Conservation (phyloP, 768 basidiomycete species). For the Chlorophyllum brunneum region DNA sequence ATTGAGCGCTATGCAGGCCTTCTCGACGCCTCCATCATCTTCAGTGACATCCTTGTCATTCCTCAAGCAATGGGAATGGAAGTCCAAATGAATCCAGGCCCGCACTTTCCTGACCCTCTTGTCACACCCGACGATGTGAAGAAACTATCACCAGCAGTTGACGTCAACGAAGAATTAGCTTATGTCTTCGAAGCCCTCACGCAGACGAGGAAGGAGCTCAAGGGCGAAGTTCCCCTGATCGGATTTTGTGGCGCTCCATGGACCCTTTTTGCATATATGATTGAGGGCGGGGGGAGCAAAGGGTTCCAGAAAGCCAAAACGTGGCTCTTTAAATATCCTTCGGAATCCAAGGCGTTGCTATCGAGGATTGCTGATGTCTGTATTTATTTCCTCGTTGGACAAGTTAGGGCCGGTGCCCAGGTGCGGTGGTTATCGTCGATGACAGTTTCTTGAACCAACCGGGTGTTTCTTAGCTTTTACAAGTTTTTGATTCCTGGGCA, state of each 20-base stretch:
- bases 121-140: constrained; percentile 67
- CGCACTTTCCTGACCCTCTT: constrained; percentile 85
- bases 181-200: constrained; percentile 95
- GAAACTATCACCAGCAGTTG: constrained; percentile 58
- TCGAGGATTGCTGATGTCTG: constrained; percentile 83
- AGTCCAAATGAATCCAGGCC: constrained; percentile 90
- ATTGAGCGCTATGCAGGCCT: constrained; percentile 83
- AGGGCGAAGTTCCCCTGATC: constrained; percentile 91
- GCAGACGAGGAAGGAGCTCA: constrained; percentile 70
- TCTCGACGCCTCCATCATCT: constrained; percentile 95
- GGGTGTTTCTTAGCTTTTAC: constrained; percentile 62
- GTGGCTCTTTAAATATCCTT: constrained; percentile 91
- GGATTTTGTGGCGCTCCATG: constrained; percentile 98
- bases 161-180: constrained; percentile 79
- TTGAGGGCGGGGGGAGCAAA: constrained; percentile 93
- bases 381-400: constrained; percentile 86
- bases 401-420: constrained; percentile 95
- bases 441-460: background rate
- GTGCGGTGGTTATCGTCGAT: constrained; percentile 31
- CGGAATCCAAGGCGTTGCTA: constrained; percentile 76
- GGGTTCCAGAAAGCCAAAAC: constrained; percentile 88
- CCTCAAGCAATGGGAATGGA: constrained; percentile 98
- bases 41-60: constrained; percentile 96
- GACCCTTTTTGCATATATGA: constrained; percentile 98
- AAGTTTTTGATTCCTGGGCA: constrained; percentile 97